Conservation (phyloP, 495 filamentous ascomycete genomes). For the Pseudomonodictys pantanalensis region DNA sequence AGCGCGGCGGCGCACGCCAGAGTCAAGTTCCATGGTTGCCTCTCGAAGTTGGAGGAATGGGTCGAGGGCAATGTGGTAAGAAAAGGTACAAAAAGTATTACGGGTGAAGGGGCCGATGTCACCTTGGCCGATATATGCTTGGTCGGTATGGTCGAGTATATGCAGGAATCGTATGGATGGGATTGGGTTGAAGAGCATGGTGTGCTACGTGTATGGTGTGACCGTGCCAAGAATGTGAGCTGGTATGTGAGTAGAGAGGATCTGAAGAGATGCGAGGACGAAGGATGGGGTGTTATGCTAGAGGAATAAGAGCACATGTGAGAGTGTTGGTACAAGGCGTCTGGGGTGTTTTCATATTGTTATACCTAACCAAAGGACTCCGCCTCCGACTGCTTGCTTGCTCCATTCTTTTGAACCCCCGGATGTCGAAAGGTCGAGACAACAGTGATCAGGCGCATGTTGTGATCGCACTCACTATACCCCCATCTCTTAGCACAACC, state of each 20-base stretch:
- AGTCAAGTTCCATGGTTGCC: neutral
- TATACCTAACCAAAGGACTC: too few species aligned
- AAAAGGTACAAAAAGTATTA: conserved; percentile 7
- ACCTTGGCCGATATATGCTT: conserved; percentile 10
- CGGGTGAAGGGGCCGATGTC: conserved; percentile 8
- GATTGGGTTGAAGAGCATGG: conserved; percentile 9
- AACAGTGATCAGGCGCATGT: too few species aligned
- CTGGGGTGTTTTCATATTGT: too few species aligned
- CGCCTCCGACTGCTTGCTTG: too few species aligned
- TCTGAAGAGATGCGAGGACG: conserved; percentile 1
- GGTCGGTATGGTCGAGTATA: conserved; percentile 1
- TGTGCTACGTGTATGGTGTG: conserved; percentile 13
- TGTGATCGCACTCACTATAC: neutral
- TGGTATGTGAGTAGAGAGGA: conserved; percentile 18
- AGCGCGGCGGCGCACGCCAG: neutral
- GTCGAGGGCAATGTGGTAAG: neutral
- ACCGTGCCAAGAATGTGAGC: conserved; percentile 7
- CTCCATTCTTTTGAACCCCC: too few species aligned
- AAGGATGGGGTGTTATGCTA: conserved; percentile 2
- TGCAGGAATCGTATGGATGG: neutral
- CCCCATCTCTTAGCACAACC: neutral
- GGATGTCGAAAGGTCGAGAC: too few species aligned
- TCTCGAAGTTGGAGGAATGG: neutral
- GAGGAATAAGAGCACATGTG: neutral
- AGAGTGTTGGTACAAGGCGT: too few species aligned